phyloP scores from a whole-genome alignment of 108 stramenopile genomes.

The Fistulifera pelliculosa region DNA sequence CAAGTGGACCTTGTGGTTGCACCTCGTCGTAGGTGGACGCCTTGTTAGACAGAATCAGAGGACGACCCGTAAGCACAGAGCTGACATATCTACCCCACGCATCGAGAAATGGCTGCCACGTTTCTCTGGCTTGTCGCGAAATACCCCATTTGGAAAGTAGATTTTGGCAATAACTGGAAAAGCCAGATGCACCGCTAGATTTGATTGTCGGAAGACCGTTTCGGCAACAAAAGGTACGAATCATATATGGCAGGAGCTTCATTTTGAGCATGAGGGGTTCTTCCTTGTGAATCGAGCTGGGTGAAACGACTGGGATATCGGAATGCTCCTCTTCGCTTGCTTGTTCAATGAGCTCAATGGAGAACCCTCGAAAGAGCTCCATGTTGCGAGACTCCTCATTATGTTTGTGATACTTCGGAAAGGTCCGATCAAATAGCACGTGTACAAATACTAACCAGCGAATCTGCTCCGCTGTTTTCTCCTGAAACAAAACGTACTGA shows the following conservation, averaged over 20 bases:
- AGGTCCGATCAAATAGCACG: conserved; percentile 52
- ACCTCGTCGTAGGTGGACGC: neutral
- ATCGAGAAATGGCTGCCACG: conserved; percentile 60
- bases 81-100: conserved; percentile 51
- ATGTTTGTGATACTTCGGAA: conserved; percentile 30
- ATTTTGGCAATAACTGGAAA: conserved; percentile 29
- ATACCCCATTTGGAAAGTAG: conserved; percentile 55
- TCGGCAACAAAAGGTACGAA: conserved; percentile 73
- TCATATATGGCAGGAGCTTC: conserved; percentile 85
- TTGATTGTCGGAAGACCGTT: conserved; percentile 50
- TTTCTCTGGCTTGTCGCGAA: conserved; percentile 31
- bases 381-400: conserved; percentile 23
- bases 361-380: conserved; percentile 76
- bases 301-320: neutral
- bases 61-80: neutral
- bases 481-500: conserved; percentile 34
- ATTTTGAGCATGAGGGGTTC: conserved; percentile 72
- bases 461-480: conserved; percentile 6
- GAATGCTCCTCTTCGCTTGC: neutral
- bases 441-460: conserved; percentile 51
- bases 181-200: conserved; percentile 28
- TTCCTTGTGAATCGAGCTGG: conserved; percentile 1
- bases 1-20: neutral
- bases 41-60: neutral
- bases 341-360: conserved; percentile 31